A percentile compares a stretch with the other conserved stretches of the same genome.
phyloP scores from a whole-genome alignment of 441 rosid species.

The Syzygium malaccense region DNA sequence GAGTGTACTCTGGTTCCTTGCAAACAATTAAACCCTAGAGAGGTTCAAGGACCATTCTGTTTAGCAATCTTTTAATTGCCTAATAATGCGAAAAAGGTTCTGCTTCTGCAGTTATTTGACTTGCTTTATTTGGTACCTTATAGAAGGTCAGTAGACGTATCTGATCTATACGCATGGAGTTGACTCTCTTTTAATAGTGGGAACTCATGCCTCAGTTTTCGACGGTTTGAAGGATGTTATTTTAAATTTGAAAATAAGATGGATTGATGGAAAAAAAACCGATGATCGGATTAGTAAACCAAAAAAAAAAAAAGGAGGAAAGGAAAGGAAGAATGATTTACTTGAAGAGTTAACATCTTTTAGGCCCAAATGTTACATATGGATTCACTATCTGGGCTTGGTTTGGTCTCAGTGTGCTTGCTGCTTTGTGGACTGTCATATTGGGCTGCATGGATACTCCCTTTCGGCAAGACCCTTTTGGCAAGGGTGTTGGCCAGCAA shows the following conservation, averaged over 20 bases:
- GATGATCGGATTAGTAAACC: background rate
- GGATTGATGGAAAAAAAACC: background rate
- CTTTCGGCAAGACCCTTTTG: conserved; percentile 68
- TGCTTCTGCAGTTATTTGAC: background rate
- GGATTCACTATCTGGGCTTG: background rate
- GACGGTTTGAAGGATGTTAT: background rate
- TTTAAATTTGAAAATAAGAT: background rate
- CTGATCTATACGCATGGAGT: background rate
- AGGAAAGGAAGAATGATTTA: background rate
- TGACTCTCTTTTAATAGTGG: background rate
- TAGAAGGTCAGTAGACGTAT: background rate
- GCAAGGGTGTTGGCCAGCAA: conserved; percentile 44
- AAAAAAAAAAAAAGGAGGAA: background rate
- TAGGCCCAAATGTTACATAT: background rate
- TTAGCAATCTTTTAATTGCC: background rate
- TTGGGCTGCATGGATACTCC: background rate
- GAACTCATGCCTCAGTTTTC: background rate
- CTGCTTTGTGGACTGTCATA: background rate
- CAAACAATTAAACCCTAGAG: background rate
- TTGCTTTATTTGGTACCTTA: background rate
- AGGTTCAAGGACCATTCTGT: background rate
- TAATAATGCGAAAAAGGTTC: background rate
- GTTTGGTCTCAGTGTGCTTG: background rate
- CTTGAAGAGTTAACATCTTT: background rate
- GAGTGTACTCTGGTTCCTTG: background rate